phyloP scores from a whole-genome alignment of 2,329 filamentous ascomycete species.

The Calonectria pseudoreteaudii region DNA sequence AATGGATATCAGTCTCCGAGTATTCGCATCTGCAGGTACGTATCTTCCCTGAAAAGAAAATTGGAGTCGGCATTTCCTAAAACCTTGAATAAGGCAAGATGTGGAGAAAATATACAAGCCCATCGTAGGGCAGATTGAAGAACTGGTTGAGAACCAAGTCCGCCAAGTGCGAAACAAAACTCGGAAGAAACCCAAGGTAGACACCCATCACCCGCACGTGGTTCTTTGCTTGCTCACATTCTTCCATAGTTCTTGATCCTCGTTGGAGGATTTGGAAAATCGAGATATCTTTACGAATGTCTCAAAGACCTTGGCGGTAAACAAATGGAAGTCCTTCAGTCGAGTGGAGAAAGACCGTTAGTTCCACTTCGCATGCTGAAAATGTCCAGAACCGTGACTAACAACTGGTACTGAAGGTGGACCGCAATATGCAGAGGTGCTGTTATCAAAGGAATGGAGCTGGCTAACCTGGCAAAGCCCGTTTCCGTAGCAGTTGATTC shows the following conservation, averaged over 20 bases:
- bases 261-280: slow-evolving; percentile 55
- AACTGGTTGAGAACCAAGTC: slow-evolving; percentile 45
- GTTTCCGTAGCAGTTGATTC: slow-evolving; percentile 37
- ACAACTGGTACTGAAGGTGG: slow-evolving; percentile 42
- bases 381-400: not conserved
- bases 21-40: slow-evolving; percentile 26
- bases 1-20: not conserved
- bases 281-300: slow-evolving; percentile 42
- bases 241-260: slow-evolving; percentile 51
- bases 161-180: slow-evolving; percentile 35
- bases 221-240: not conserved
- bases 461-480: slow-evolving; percentile 20
- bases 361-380: slow-evolving; percentile 25
- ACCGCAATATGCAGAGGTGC: slow-evolving; percentile 51
- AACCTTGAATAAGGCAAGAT: not conserved
- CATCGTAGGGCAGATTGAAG: slow-evolving; percentile 33
- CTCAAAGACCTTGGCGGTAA: slow-evolving; percentile 29
- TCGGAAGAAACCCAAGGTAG: slow-evolving; percentile 44
- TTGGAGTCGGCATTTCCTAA: not conserved
- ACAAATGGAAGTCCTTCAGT: slow-evolving; percentile 47
- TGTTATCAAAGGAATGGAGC: slow-evolving; percentile 37
- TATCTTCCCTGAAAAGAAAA: not conserved
- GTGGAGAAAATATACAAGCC: slow-evolving; percentile 40
- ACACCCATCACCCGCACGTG: not conserved
- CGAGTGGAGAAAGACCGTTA: slow-evolving; percentile 47